Percentiles rank a stretch among this genome's conserved stretches.
Evolutionary conservation across 306 rosid genomes (phyloP).

Genomic region (Lablab purpureus): DNA sequence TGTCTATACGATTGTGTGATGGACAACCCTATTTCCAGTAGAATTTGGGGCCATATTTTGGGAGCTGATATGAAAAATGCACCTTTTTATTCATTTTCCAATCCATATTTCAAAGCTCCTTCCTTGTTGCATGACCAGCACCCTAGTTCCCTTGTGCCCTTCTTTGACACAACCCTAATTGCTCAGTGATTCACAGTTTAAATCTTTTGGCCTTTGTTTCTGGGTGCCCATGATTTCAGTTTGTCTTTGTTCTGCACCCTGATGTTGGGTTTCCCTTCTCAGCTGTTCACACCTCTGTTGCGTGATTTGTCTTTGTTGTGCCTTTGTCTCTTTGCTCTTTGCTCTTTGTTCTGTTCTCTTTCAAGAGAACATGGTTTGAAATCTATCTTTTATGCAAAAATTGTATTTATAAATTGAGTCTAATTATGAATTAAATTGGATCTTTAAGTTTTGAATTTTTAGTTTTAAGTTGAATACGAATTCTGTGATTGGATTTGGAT

Average conservation of each 20-base stretch:
- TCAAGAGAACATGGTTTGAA: neutral
- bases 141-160: neutral
- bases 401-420: neutral
- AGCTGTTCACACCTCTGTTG: neutral
- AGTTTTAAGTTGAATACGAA: neutral
- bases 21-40: neutral
- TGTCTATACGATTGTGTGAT: neutral
- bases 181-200: neutral
- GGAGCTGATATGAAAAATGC: neutral
- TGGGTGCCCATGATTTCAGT: neutral
- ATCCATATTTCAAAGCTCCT: neutral
- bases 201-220: neutral
- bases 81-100: neutral
- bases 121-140: neutral
- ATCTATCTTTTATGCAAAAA: neutral
- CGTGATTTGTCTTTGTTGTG: neutral
- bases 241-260: neutral
- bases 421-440: neutral
- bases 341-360: neutral
- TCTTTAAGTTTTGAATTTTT: neutral
- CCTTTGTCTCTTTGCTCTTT: neutral
- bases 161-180: neutral
- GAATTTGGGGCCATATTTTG: neutral
- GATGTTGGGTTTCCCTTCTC: neutral
- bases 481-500: neutral